Evolutionary conservation across 768 basidiomycete species (phyloP), one percentile per base, ranked within the genome.

Genomic region (Pleurotus tuber-regium): DNA sequence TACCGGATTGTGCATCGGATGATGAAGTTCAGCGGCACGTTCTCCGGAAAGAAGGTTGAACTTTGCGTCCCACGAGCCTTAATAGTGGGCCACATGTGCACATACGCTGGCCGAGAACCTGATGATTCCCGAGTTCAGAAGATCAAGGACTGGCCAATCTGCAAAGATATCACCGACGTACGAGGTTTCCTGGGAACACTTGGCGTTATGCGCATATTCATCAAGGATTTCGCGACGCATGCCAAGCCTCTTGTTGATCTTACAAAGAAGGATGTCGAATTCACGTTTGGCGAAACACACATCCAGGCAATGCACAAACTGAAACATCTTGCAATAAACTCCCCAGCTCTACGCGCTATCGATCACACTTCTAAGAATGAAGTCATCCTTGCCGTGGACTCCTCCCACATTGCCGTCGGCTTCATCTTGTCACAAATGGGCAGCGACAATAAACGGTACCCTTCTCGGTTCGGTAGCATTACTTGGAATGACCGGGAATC

Each of bases 41-140:
- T 77, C 18, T 73, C 67, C 0, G 69, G 70, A 0, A 46, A 59
- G 4, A 78, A 78, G 47, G 54, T 66, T 0, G 24, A 60, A 0
- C 40, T 78, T 0, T 66, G 66, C 39, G 43, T 56, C 0, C 61
- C 58, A 0, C 59, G 66, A 38, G 54, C 66, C 0, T 53, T 59
- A 0, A 62, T 77, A 0, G 46, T 79, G 0, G 72, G 74, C 0
- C 70, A 78, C 38, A 46, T 42, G 0, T 75, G n/a, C n/a, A n/a
- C n/a, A n/a, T n/a, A n/a, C n/a, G n/a, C n/a, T n/a, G n/a, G n/a
- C n/a, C n/a, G n/a, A 0, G 14, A 66, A 0, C 63, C 66, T 0
- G 62, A 71, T 10, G 49, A 63, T 21, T 43, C 42, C n/a, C 14
- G 35, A 6, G 26, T 55, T 14, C 21, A 30, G 14, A 39, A 24